Base-by-base conservation (phyloP, 768 basidiomycete species). In the Russula abietina region DNA sequence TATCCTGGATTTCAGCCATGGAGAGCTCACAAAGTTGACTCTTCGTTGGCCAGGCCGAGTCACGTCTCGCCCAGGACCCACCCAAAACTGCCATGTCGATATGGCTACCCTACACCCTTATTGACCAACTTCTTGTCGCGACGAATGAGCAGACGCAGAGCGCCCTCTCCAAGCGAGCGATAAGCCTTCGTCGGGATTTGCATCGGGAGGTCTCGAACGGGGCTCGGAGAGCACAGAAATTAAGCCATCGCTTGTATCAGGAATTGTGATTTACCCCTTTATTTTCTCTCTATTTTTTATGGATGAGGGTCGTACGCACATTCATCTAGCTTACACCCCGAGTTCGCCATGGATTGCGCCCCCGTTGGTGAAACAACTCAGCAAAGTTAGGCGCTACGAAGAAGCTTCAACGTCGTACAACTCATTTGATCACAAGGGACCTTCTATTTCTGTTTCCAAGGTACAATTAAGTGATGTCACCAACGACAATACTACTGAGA, bases 91-190 rank as follows among this genome's bases (percentile, higher is more conserved):
- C 89, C 3, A 81, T 79, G 38, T 71, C 80, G 57, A 88, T 88
- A 4, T 93, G 90, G 87, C 76, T 93, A 43, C 92, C 92, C 16
- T 93, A 93, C 70, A 83, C 84, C 54, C 79, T 93, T 59, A 82
- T 94, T 65, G 92, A 94, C 73, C 87, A 91, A 73, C 87, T 93
- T 39, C 78, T 93, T 32, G 78, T 79, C 26, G 85, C 86, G 16
- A 83, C 86, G 11, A 79, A 81, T 62, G 74, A 79, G 9, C 80
- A 82, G 68, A 77, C 79, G 39, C 63, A 60, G 48, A 43, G 54
- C 16, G 78, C 79, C 41, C 71, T 83, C 55, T 80, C 83, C 24
- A 61, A 79, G 14, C 78, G 77, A 48, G 74, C 74, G 28, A 73
- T 71, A 51, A 62, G 53, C 8, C 74, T 79, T 33, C 76, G 85